Conservation (phyloP, 2,329 filamentous ascomycete genomes). For the Teratosphaeria destructans region DNA sequence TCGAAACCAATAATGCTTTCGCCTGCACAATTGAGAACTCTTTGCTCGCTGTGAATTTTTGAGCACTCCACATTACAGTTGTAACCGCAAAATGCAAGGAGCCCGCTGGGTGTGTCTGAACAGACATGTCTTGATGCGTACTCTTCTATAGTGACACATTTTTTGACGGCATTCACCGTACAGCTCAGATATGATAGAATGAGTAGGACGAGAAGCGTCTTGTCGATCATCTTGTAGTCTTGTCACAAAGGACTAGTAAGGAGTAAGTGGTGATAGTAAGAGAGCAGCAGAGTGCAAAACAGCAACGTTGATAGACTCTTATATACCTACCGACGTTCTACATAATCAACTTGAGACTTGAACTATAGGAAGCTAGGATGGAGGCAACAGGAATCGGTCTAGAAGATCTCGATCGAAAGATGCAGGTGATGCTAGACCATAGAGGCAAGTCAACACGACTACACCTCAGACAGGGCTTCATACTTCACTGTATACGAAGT, state of each 20-base stretch:
- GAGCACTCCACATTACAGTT: background rate
- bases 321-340: no score
- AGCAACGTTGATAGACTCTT: background rate
- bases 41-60: no score
- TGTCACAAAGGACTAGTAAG: background rate
- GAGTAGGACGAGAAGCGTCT: background rate
- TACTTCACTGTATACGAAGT: no score
- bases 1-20: no score
- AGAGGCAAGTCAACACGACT: no score
- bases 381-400: no score
- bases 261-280: background rate
- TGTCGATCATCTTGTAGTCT: background rate
- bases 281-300: background rate
- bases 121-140: background rate
- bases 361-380: no score
- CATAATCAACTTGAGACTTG: no score
- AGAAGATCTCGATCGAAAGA: no score
- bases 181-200: background rate
- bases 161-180: background rate
- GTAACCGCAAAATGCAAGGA: background rate
- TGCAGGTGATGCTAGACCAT: no score
- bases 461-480: no score
- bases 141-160: background rate
- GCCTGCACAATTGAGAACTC: no score
- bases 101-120: background rate